Evolutionary conservation across 495 filamentous ascomycete species (phyloP).

Genomic region (Penicillium flavigenum): DNA sequence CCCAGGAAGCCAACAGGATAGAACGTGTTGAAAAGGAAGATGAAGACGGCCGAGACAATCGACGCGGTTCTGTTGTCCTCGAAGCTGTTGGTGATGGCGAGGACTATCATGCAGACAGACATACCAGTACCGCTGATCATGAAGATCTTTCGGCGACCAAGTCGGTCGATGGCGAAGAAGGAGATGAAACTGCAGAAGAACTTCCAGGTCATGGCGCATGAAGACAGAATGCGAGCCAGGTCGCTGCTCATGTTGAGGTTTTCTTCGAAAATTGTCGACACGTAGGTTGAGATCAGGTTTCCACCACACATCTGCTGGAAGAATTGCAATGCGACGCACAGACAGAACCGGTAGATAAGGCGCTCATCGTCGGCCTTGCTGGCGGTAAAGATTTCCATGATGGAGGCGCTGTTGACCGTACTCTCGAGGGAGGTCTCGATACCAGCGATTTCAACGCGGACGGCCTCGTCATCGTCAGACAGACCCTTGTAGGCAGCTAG

Average conservation of each 20-base stretch:
- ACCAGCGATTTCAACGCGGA: slow-evolving; percentile 32
- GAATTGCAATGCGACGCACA: slow-evolving; percentile 41
- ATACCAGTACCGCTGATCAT: slow-evolving; percentile 48
- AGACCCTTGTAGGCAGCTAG: slow-evolving; percentile 31
- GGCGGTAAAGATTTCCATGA: slow-evolving; percentile 15
- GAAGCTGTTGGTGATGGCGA: slow-evolving; percentile 44
- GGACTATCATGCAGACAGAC: slow-evolving; percentile 36
- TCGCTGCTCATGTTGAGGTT: slow-evolving; percentile 22
- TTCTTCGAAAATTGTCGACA: slow-evolving; percentile 29
- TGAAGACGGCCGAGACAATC: slow-evolving; percentile 43
- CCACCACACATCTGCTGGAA: slow-evolving; percentile 34
- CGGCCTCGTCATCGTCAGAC: slow-evolving; percentile 20
- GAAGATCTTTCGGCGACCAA: slow-evolving; percentile 50
- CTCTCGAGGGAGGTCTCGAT: slow-evolving; percentile 39
- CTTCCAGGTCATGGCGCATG: slow-evolving; percentile 47
- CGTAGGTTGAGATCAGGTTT: slow-evolving; percentile 31
- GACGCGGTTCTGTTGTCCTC: slow-evolving; percentile 36
- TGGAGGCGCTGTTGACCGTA: slow-evolving; percentile 8
- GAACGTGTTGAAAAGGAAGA: slow-evolving; percentile 58
- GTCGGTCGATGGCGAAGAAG: slow-evolving; percentile 47
- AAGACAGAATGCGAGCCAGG: slow-evolving; percentile 25
- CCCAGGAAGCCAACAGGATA: slow-evolving; percentile 57
- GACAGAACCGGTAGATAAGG: slow-evolving; percentile 30
- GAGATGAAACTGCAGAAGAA: slow-evolving; percentile 42
- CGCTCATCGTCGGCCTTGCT: slow-evolving; percentile 26